Evolutionary conservation across 805 yeast species (phyloP), one percentile per base, ranked within the genome.

Genomic region (Priceomyces fermenticarens): DNA sequence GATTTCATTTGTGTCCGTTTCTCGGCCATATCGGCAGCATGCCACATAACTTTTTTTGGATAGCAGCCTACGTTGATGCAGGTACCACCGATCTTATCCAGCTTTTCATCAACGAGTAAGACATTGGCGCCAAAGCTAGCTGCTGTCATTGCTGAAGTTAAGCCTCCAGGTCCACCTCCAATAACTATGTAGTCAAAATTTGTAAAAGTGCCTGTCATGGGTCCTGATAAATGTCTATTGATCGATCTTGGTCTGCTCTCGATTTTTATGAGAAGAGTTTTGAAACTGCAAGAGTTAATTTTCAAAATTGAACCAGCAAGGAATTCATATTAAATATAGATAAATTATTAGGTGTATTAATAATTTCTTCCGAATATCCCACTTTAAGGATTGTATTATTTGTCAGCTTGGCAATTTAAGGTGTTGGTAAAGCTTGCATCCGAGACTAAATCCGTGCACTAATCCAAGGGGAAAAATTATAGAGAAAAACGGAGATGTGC

Each of bases 51-150:
- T 63, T 93, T 93, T 74, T 93, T 93, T 36, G 99, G 99, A 37
- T 93, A 99, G 74, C 99, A 93, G 13, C 99, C 99, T 34, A 91
- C 98, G 62, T 93, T 93, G 47, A 93, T 99, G 77, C 99, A 93
- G 32, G 99, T 93, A 23, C 99, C 99, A 44, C 99, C 99, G 66
- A 93, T 76, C 52, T 64, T 64, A 38, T 64, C 51, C 48, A 73
- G 83, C 39, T 80, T 78, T 32, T 86, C 80, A 65, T 93, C 99
- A 40, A 93, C 74, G 14, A 93, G 58, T 39, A 90, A 70, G 1
- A 93, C 83, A 51, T 88, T 88, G 17, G 95, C 96, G 17, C 99
- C 99, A 53, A 90, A 80, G 26, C 80, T 76, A 29, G 98, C 97
- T 9, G 99, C 98, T 55, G 98, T 81, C 65, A 99, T 82, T 11